phyloP scores from a whole-genome alignment of 2,329 filamentous ascomycete species.

The Fusarium sp. region DNA sequence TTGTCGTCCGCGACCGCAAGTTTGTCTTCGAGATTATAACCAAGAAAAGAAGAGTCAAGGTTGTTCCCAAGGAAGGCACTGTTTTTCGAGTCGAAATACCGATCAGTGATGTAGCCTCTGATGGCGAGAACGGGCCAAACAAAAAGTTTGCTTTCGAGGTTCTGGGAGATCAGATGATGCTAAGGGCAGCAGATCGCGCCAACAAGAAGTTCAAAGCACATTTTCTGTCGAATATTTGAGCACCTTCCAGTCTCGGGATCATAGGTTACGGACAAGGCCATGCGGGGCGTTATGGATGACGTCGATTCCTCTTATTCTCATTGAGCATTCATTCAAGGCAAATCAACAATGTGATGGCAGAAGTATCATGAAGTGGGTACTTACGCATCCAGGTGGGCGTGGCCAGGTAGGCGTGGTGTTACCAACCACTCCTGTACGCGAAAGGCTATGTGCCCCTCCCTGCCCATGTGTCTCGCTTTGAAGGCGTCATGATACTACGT shows the following conservation, averaged over 20 bases:
- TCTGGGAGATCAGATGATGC: constrained; percentile 86
- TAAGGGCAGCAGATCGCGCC: constrained; percentile 81
- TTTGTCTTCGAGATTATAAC: constrained; percentile 89
- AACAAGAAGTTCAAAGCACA: constrained; percentile 93
- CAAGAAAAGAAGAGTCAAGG: constrained; percentile 72
- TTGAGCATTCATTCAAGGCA: neutral
- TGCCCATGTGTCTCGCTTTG: neutral
- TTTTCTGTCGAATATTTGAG: constrained; percentile 76
- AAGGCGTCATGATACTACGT: neutral
- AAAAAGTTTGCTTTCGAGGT: constrained; percentile 77
- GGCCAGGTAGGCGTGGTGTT: neutral
- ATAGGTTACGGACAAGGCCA: neutral
- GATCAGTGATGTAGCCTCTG: constrained; percentile 21
- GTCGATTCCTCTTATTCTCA: neutral
- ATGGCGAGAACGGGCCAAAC: constrained; percentile 25
- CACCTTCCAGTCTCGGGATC: neutral
- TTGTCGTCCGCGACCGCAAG: constrained; percentile 88
- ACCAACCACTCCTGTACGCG: no score
- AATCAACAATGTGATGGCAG: neutral
- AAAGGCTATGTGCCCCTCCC: neutral
- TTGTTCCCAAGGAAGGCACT: constrained; percentile 88
- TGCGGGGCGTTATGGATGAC: neutral
- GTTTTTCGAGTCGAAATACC: constrained; percentile 81
- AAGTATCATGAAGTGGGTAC: neutral
- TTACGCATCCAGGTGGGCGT: no score